Percentiles rank a stretch among this genome's conserved stretches.
Conservation (phyloP, 208 protist species). For the Blastocrithidia nonstop region DNA sequence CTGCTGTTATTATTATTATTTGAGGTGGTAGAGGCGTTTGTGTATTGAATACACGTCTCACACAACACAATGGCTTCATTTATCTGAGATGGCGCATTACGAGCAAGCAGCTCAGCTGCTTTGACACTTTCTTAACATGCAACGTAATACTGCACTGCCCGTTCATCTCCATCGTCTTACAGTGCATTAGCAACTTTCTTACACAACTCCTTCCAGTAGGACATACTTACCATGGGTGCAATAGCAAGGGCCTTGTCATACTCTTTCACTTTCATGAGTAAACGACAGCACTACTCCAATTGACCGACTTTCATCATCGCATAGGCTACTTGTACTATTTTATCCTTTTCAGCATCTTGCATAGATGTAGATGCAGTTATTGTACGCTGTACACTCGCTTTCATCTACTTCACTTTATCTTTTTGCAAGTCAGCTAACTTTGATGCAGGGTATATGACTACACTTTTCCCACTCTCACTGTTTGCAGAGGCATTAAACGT, state of each 20-base stretch:
- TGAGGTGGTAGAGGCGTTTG: constrained; percentile 9
- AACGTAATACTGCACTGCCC: constrained; percentile 63
- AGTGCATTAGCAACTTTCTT: constrained; percentile 49
- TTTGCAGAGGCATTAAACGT: constrained; percentile 13
- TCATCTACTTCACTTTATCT: constrained; percentile 25
- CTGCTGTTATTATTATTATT: constrained; percentile 5
- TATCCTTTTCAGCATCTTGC: too few species aligned
- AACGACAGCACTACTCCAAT: constrained; percentile 61
- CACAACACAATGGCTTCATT: constrained; percentile 42
- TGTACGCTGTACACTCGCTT: constrained; percentile 56
- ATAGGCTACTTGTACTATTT: constrained; percentile 60
- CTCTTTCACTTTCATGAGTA: constrained; percentile 70
- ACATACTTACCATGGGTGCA: constrained; percentile 68
- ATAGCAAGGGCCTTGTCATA: constrained; percentile 83
- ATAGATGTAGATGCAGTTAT: constrained; percentile 29
- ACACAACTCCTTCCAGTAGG: constrained; percentile 74
- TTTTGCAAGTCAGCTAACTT: constrained; percentile 25
- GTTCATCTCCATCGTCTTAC: constrained; percentile 34
- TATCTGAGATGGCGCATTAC: constrained; percentile 10
- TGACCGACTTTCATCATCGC: constrained; percentile 56
- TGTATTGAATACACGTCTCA: constrained; percentile 44
- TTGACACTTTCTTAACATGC: constrained; percentile 51
- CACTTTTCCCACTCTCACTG: too few species aligned
- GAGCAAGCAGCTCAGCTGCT: constrained; percentile 38
- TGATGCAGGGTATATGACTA: constrained; percentile 24